Evolutionary conservation across 2,329 filamentous ascomycete genomes (phyloP).

Genomic region (Hypomyces perniciosus): DNA sequence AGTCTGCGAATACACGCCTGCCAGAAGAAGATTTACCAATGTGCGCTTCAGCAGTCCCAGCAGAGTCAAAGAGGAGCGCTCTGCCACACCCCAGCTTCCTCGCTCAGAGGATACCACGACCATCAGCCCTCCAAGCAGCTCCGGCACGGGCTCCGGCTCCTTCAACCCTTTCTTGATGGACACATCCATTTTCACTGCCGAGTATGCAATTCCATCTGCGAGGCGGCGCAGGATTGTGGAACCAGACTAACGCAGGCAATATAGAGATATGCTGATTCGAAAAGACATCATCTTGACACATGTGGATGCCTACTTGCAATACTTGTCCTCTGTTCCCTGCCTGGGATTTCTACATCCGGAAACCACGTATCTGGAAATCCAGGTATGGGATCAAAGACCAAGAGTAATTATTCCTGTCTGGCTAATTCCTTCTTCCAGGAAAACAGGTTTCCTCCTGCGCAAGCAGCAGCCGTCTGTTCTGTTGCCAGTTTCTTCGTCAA

Average conservation of each 20-base stretch:
- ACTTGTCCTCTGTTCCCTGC: constrained; percentile 33
- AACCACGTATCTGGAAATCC: constrained; percentile 29
- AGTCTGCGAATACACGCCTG: constrained; percentile 34
- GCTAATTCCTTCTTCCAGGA: constrained; percentile 17
- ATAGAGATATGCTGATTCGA: constrained; percentile 28
- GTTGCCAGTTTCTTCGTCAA: constrained; percentile 32
- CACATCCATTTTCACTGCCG: constrained; percentile 19
- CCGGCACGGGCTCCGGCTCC: constrained; percentile 8
- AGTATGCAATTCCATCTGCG: constrained; percentile 20
- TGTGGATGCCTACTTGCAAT: constrained; percentile 34
- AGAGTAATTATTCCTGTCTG: no score
- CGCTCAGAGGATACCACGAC: constrained; percentile 13
- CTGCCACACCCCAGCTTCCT: constrained; percentile 6
- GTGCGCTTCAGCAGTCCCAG: constrained; percentile 21
- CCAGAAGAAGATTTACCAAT: constrained; percentile 34
- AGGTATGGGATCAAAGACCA: constrained; percentile 18
- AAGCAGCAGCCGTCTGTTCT: constrained; percentile 34
- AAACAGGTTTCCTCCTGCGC: constrained; percentile 28
- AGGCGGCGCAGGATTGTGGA: background rate
- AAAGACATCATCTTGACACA: constrained; percentile 32
- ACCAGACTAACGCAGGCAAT: background rate
- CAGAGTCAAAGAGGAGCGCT: constrained; percentile 4
- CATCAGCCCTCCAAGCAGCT: constrained; percentile 17
- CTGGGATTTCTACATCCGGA: constrained; percentile 34
- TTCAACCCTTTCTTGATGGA: constrained; percentile 20